Evolutionary conservation across 2,329 filamentous ascomycete genomes (phyloP).

Genomic region (Pseudocercospora crystallina): DNA sequence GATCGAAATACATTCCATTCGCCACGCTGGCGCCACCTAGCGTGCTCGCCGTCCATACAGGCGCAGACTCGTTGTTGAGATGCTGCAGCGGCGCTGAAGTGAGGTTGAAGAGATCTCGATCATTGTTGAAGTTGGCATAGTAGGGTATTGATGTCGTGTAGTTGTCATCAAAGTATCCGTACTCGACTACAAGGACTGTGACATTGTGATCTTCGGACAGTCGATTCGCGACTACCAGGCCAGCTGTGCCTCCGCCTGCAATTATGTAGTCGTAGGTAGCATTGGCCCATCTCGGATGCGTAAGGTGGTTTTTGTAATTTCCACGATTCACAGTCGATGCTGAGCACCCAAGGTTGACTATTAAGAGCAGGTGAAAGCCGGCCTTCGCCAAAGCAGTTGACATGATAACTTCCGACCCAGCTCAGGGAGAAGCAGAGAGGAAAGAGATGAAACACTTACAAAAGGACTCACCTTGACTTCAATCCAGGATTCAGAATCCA

Average conservation of each 20-base stretch:
- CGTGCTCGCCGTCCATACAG: constrained; percentile 25
- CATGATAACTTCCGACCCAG: too few species aligned
- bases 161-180: constrained; percentile 24
- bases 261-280: constrained; percentile 29
- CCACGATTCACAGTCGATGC: too few species aligned
- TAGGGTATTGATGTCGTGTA: constrained; percentile 12
- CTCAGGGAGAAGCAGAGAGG: too few species aligned
- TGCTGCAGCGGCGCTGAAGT: constrained; percentile 12
- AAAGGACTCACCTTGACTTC: too few species aligned
- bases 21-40: constrained; percentile 40
- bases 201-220: constrained; percentile 30
- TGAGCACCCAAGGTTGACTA: too few species aligned
- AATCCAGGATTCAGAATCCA: too few species aligned
- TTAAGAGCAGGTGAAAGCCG: too few species aligned
- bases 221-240: constrained; percentile 29
- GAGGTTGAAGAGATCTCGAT: constrained; percentile 10
- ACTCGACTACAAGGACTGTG: constrained; percentile 35
- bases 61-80: constrained; percentile 26
- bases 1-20: constrained; percentile 42
- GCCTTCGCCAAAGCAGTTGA: too few species aligned
- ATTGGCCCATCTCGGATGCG: too few species aligned
- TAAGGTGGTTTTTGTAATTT: too few species aligned
- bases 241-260: constrained; percentile 32
- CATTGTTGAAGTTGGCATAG: constrained; percentile 15
- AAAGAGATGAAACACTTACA: too few species aligned